Conservation (phyloP, 108 stramenopile species). For the Fragilaria crotonensis region DNA sequence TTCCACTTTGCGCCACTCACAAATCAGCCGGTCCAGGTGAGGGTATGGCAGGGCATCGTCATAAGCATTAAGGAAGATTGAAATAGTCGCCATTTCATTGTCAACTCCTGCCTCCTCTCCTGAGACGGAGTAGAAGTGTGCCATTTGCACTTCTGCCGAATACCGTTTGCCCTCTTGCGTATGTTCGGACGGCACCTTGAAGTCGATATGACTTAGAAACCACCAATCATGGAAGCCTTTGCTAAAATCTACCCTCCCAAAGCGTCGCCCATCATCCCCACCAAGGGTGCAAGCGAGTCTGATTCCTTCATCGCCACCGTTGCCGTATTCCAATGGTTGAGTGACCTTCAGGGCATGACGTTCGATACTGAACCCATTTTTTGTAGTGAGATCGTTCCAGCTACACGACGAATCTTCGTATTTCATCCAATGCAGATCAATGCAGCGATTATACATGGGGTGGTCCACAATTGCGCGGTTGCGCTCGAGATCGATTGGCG, state of each 20-base stretch:
- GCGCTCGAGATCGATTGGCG: conserved; percentile 53
- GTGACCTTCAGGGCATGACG: conserved; percentile 21
- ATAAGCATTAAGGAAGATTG: conserved; percentile 33
- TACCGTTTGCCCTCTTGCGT: conserved; percentile 50
- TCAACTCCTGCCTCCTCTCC: conserved; percentile 11
- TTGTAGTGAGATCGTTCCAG: conserved; percentile 24
- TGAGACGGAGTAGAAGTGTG: conserved; percentile 23
- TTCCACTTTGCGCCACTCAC: conserved; percentile 26
- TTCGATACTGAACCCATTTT: conserved; percentile 16
- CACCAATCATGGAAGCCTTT: conserved; percentile 37
- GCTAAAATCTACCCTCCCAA: conserved; percentile 25
- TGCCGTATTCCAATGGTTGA: conserved; percentile 14
- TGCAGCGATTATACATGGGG: conserved; percentile 22
- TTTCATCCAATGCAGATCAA: conserved; percentile 35
- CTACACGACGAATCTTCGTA: conserved; percentile 25
- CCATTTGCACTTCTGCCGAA: conserved; percentile 48
- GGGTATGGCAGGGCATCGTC: conserved; percentile 20
- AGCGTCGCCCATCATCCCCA: conserved; percentile 15
- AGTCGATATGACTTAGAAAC: conserved; percentile 36
- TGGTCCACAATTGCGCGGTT: conserved; percentile 32
- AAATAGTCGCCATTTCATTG: conserved; percentile 14
- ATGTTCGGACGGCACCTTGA: conserved; percentile 58
- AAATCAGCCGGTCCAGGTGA: conserved; percentile 35
- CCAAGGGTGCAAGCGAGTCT: conserved; percentile 24
- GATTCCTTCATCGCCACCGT: conserved; percentile 15